Evolutionary conservation across 202 grass and related monocot genomes (phyloP).

Genomic region (Eragrostis tef): DNA sequence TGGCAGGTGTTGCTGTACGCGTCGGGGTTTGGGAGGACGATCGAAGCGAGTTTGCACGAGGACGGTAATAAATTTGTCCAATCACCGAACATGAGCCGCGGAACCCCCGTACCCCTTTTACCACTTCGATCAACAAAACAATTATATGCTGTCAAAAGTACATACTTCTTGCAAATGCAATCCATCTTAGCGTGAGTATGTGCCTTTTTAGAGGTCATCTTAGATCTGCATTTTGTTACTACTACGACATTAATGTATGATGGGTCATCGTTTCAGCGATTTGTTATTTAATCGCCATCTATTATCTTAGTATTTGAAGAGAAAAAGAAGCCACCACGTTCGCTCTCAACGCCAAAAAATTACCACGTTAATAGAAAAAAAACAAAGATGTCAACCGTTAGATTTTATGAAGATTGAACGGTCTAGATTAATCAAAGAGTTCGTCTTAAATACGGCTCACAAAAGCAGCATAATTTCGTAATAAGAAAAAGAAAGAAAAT

Average conservation of each 20-base stretch:
- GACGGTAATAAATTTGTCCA: conserved; percentile 41
- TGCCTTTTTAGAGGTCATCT: too few species aligned
- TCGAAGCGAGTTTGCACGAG: conserved; percentile 57
- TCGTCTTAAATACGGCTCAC: too few species aligned
- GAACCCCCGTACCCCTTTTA: conserved; percentile 26
- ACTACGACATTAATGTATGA: too few species aligned
- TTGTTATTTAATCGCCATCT: not conserved
- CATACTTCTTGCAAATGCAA: not conserved
- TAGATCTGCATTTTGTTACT: not conserved
- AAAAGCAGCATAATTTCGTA: too few species aligned
- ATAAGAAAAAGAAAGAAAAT: too few species aligned
- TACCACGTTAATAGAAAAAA: too few species aligned
- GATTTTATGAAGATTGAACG: too few species aligned
- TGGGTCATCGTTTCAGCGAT: not conserved
- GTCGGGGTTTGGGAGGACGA: conserved; percentile 51
- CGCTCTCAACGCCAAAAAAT: too few species aligned
- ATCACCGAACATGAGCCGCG: conserved; percentile 44
- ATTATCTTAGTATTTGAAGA: too few species aligned
- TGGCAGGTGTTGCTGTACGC: conserved; percentile 31
- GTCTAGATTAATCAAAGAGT: too few species aligned
- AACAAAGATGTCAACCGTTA: too few species aligned
- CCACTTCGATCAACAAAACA: not conserved
- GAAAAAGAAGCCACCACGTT: too few species aligned
- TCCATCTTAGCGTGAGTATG: not conserved
- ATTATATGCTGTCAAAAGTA: conserved; percentile 37